A percentile compares a stretch with the other conserved stretches of the same genome.
Evolutionary conservation across 169 alveolate genomes (phyloP).

Genomic region (Eimeria nieschulzi): DNA sequence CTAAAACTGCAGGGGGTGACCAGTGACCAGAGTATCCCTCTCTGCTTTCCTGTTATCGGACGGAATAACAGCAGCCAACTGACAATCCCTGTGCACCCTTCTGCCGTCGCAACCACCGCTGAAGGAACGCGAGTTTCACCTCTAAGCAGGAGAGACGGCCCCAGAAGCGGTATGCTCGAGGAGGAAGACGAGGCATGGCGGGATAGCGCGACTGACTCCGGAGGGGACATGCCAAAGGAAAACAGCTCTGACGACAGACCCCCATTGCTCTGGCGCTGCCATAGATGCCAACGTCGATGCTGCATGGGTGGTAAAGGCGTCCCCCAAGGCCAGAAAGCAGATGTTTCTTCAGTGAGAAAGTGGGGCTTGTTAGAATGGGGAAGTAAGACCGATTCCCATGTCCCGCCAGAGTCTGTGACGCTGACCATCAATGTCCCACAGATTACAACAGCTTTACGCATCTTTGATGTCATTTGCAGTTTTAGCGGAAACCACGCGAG

Average conservation of each 20-base stretch:
- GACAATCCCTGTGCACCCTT: background rate
- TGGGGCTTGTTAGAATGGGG: background rate
- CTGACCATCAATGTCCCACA: slow-evolving; percentile 17
- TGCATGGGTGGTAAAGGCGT: background rate
- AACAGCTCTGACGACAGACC: background rate
- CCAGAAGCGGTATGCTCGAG: background rate
- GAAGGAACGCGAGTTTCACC: background rate
- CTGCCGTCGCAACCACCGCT: background rate
- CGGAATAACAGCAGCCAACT: background rate
- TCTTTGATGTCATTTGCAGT: slow-evolving; percentile 48
- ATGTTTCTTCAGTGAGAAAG: background rate
- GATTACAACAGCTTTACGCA: slow-evolving; percentile 1
- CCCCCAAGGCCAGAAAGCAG: background rate
- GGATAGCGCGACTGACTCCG: background rate
- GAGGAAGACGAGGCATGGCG: background rate
- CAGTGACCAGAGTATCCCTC: background rate
- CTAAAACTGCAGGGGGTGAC: slow-evolving; percentile 1
- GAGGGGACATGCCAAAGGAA: background rate
- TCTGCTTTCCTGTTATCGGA: background rate
- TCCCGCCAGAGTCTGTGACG: slow-evolving; percentile 11
- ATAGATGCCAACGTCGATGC: background rate
- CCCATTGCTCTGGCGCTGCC: slow-evolving; percentile 3
- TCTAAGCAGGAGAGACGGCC: background rate
- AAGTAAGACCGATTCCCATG: background rate
- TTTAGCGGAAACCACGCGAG: background rate